Conservation (phyloP, 2,329 filamentous ascomycete genomes). For the Pleoardoris graminearum region DNA sequence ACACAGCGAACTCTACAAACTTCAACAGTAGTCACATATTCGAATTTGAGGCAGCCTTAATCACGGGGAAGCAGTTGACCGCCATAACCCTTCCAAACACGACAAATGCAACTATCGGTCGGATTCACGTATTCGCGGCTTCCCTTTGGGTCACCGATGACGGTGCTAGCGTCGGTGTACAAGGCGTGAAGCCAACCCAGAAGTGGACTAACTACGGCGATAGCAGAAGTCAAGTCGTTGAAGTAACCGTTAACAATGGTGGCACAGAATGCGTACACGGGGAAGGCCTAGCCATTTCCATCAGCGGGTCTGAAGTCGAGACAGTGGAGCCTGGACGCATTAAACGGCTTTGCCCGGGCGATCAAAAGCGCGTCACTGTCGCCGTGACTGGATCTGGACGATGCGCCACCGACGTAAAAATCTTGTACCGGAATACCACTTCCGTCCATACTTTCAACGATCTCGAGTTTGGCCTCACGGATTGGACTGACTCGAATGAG, state of each 20-base stretch:
- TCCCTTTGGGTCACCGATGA: conserved; percentile 33
- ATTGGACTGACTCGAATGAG: conserved; percentile 15
- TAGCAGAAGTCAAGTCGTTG: conserved; percentile 40
- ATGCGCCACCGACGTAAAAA: conserved; percentile 24
- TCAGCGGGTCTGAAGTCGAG: conserved; percentile 35
- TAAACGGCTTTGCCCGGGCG: conserved; percentile 47
- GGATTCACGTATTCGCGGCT: conserved; percentile 48
- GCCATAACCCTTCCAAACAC: conserved; percentile 49
- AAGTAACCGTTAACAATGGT: conserved; percentile 33
- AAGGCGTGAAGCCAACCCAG: conserved; percentile 48
- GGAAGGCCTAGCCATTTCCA: conserved; percentile 8
- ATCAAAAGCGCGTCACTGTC: conserved; percentile 43
- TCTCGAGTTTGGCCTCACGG: conserved; percentile 6
- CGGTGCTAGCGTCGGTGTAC: conserved; percentile 26
- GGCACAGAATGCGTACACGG: conserved; percentile 17
- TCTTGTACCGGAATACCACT: conserved; percentile 33
- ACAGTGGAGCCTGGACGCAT: conserved; percentile 43
- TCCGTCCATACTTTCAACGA: conserved; percentile 2
- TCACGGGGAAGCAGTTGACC: conserved; percentile 44
- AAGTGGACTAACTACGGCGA: conserved; percentile 43
- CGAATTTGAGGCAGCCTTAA: conserved; percentile 48
- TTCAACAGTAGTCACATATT: conserved; percentile 53
- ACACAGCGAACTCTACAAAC: conserved; percentile 47
- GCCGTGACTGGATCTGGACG: conserved; percentile 39
- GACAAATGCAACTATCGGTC: conserved; percentile 40